Evolutionary conservation across 495 filamentous ascomycete genomes (phyloP).

Genomic region (Aspergillus cavernicola): DNA sequence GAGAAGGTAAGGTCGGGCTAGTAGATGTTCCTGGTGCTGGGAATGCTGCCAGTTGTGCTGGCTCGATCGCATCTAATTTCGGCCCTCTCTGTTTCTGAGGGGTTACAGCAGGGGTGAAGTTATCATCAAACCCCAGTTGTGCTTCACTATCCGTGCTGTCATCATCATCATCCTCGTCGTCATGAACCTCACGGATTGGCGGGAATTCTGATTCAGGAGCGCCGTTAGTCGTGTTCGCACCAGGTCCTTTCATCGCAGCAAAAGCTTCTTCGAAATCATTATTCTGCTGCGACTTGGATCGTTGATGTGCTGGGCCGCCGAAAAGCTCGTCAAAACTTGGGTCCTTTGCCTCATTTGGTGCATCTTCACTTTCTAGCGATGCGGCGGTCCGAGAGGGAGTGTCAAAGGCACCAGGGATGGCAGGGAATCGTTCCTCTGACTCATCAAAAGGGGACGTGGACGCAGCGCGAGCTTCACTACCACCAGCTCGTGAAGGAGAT

Average conservation of each 20-base stretch:
- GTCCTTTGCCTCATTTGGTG: conserved; percentile 27
- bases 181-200: conserved; percentile 79
- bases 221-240: conserved; percentile 26
- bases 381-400: conserved; percentile 15
- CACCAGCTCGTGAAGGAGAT: conserved; percentile 51
- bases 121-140: conserved; percentile 77
- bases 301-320: conserved; percentile 50
- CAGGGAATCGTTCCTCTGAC: conserved; percentile 26
- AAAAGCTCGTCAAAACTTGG: conserved; percentile 51
- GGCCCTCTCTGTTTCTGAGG: conserved; percentile 32
- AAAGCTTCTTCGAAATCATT: conserved; percentile 49
- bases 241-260: conserved; percentile 34
- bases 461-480: conserved; percentile 26
- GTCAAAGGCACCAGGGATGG: conserved; percentile 21
- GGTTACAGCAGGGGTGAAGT: conserved; percentile 76
- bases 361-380: conserved; percentile 21
- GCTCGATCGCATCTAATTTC: conserved; percentile 30
- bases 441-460: conserved; percentile 45
- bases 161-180: conserved; percentile 70
- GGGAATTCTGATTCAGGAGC: conserved; percentile 70
- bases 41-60: conserved; percentile 40
- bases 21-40: conserved; percentile 30
- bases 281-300: conserved; percentile 56
- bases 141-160: conserved; percentile 69
- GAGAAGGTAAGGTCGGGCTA: conserved; percentile 22